phyloP scores from a whole-genome alignment of 108 stramenopile genomes.

The Pseudonitzschia multiseries region DNA sequence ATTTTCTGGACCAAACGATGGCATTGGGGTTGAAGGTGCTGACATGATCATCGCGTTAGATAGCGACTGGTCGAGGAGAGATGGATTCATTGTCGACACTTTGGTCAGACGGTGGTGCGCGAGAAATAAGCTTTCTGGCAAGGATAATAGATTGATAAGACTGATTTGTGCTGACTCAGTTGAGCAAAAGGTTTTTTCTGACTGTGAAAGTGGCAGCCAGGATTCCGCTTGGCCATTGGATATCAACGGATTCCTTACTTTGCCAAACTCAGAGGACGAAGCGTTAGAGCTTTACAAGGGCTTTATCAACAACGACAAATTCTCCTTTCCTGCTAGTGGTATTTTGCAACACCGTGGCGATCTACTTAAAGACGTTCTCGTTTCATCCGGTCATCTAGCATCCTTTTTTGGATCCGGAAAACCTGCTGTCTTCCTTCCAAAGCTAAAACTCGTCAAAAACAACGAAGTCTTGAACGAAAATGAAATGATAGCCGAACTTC shows the following conservation, averaged over 20 bases:
- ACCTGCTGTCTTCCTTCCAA: slow-evolving; percentile 1
- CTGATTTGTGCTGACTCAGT: slow-evolving; percentile 57
- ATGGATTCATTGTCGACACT: slow-evolving; percentile 37
- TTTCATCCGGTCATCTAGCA: slow-evolving; percentile 7
- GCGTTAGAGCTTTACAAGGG: slow-evolving; percentile 4
- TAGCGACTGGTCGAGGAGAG: slow-evolving; percentile 85
- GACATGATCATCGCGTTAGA: slow-evolving; percentile 75
- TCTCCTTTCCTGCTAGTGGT: slow-evolving; percentile 26
- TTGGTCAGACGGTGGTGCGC: slow-evolving; percentile 32
- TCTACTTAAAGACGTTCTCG: slow-evolving; percentile 21
- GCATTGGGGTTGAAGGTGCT: slow-evolving; percentile 61
- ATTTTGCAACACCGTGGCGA: slow-evolving; percentile 27
- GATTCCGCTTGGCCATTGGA: slow-evolving; percentile 29
- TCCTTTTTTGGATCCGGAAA: slow-evolving; percentile 18
- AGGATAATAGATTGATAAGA: slow-evolving; percentile 42
- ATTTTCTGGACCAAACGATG: slow-evolving; percentile 52
- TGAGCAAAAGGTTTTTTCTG: slow-evolving; percentile 52
- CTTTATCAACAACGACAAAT: not conserved
- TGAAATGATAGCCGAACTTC: slow-evolving; percentile 9
- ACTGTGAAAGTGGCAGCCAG: not conserved
- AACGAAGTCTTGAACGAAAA: not conserved
- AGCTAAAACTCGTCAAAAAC: not conserved
- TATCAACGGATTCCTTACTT: slow-evolving; percentile 26
- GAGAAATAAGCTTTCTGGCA: slow-evolving; percentile 27
- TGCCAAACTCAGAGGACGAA: slow-evolving; percentile 25